Evolutionary conservation across 352 stramenopile genomes (phyloP).

Genomic region (Pythium sp.): DNA sequence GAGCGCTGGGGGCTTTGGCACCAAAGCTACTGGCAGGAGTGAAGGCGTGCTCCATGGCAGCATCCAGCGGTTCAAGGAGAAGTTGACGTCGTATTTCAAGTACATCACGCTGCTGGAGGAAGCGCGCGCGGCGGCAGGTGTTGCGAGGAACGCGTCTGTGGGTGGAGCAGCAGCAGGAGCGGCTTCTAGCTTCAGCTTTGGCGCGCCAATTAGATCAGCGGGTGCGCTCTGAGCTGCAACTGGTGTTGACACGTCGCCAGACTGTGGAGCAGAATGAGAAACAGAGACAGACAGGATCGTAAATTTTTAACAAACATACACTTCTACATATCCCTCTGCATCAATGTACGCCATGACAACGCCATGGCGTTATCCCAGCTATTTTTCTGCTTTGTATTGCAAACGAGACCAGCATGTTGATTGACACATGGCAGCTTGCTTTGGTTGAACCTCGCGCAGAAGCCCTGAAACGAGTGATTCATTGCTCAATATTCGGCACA

Average conservation of each 20-base stretch:
- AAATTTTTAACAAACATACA: not conserved
- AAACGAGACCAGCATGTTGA: too few species aligned
- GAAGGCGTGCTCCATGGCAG: constrained; percentile 26
- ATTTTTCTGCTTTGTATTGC: too few species aligned
- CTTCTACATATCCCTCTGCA: not conserved
- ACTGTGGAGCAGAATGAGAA: not conserved
- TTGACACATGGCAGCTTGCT: too few species aligned
- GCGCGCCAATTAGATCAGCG: constrained; percentile 4
- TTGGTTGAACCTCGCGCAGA: too few species aligned
- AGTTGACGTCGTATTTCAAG: constrained; percentile 54
- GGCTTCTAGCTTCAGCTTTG: constrained; percentile 13
- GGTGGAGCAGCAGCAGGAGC: not conserved
- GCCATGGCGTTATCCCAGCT: too few species aligned
- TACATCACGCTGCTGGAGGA: constrained; percentile 49
- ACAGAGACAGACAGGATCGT: not conserved
- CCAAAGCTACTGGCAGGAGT: not conserved
- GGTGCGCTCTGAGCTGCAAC: constrained; percentile 2
- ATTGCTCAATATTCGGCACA: too few species aligned
- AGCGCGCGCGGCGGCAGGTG: constrained; percentile 38
- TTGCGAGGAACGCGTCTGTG: constrained; percentile 31
- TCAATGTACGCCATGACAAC: not conserved
- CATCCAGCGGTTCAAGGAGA: constrained; percentile 34
- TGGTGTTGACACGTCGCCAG: not conserved
- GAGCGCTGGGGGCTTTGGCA: not conserved
- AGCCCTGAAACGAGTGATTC: too few species aligned